Evolutionary conservation across 2,329 filamentous ascomycete genomes (phyloP).

Genomic region (Arthrobotrys pseudoclavata): DNA sequence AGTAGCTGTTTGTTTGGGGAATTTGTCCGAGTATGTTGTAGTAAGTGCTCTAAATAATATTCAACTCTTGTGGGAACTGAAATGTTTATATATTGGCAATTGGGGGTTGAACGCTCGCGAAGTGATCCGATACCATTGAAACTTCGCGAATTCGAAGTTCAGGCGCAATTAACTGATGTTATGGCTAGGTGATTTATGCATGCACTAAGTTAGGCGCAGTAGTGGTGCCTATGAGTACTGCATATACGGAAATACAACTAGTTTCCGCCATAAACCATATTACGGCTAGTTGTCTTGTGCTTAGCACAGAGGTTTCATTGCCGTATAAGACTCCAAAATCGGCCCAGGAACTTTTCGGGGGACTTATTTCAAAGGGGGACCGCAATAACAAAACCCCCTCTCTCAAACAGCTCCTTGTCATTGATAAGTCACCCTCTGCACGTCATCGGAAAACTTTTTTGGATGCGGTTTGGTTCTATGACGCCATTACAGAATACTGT

Average conservation of each 20-base stretch:
- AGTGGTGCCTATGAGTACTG: constrained; percentile 87
- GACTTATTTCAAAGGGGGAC: constrained; percentile 61
- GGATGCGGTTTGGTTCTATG: constrained; percentile 68
- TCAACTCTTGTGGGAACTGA: too few relatives aligned
- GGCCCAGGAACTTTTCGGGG: constrained; percentile 65
- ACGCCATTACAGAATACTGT: constrained; percentile 60
- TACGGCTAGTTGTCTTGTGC: constrained; percentile 78
- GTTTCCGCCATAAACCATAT: constrained; percentile 82
- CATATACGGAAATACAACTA: constrained; percentile 85
- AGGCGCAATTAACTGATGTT: background rate
- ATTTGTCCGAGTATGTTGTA: constrained; percentile 84
- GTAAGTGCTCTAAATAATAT: constrained; percentile 71
- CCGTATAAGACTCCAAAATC: constrained; percentile 75
- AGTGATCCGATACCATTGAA: too few relatives aligned
- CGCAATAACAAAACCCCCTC: constrained; percentile 69
- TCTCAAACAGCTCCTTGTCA: constrained; percentile 78
- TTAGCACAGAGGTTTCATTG: constrained; percentile 86
- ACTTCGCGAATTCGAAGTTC: too few relatives aligned
- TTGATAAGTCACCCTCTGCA: constrained; percentile 79
- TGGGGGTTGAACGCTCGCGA: too few relatives aligned
- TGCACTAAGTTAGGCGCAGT: constrained; percentile 92
- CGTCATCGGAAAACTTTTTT: constrained; percentile 68
- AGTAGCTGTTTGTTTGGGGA: constrained; percentile 89
- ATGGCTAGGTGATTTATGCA: constrained; percentile 70
- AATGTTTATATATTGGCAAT: too few relatives aligned